Conservation (phyloP, 2,329 filamentous ascomycete genomes). For the Colletotrichum graminicola region DNA sequence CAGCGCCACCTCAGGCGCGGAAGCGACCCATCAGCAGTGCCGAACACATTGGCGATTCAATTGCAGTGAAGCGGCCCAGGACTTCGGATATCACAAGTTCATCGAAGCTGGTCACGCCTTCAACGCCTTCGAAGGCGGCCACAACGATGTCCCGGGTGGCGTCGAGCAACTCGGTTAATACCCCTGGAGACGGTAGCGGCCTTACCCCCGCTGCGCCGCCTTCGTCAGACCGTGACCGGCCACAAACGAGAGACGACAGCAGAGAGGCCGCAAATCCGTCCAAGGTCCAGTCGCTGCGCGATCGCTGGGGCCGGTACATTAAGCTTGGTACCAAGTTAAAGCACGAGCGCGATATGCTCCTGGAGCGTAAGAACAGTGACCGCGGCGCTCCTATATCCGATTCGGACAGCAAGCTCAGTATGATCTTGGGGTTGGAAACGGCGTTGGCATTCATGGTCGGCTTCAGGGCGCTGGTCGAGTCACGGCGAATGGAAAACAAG, state of each 20-base stretch:
- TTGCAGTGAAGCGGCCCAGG: constrained; percentile 57
- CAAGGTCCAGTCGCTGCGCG: constrained; percentile 48
- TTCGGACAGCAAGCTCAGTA: constrained; percentile 56
- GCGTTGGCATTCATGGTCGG: constrained; percentile 66
- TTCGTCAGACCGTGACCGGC: constrained; percentile 51
- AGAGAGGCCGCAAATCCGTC: constrained; percentile 46
- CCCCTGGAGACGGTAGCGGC: constrained; percentile 60
- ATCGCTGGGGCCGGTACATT: constrained; percentile 54
- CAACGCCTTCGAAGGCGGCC: constrained; percentile 64
- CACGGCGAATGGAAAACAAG: constrained; percentile 58
- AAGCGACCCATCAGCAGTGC: constrained; percentile 61
- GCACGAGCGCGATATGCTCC: constrained; percentile 63
- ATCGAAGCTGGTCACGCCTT: constrained; percentile 54
- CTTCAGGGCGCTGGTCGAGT: constrained; percentile 63
- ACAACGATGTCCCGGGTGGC: constrained; percentile 66
- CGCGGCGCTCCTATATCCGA: constrained; percentile 45
- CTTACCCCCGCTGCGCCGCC: constrained; percentile 54
- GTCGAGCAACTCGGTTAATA: constrained; percentile 66
- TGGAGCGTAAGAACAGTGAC: constrained; percentile 43
- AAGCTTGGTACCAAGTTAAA: constrained; percentile 64
- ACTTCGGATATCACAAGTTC: constrained; percentile 55
- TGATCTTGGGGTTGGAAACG: constrained; percentile 62
- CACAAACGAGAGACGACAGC: constrained; percentile 46
- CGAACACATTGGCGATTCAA: constrained; percentile 53
- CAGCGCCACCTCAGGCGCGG: constrained; percentile 53